A percentile compares a stretch with the other conserved stretches of the same genome.
Conservation (phyloP, 305 asterid species). For the Fraxinus velutina region DNA sequence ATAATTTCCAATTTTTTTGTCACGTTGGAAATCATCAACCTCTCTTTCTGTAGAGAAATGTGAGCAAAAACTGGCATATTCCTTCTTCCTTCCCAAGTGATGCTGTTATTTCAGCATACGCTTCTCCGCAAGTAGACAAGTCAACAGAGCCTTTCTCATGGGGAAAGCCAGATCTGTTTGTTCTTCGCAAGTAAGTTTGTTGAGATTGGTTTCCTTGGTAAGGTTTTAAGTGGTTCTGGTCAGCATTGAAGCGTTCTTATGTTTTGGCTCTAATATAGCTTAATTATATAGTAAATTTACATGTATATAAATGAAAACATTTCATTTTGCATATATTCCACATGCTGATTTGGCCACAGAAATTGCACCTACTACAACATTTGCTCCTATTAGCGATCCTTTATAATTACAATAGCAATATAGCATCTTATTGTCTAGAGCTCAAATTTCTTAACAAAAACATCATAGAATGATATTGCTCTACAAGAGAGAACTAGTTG, state of each 20-base stretch:
- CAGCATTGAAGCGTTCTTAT: background rate
- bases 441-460: background rate
- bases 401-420: background rate
- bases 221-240: background rate
- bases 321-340: background rate
- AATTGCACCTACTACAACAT: background rate
- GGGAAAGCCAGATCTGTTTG: constrained; percentile 92
- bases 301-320: background rate
- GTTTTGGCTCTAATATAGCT: background rate
- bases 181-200: constrained; percentile 81
- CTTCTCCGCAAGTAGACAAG: constrained; percentile 88
- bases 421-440: background rate
- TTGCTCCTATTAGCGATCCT: background rate
- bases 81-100: constrained; percentile 87
- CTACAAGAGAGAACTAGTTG: background rate
- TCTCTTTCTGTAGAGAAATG: constrained; percentile 63
- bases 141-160: constrained; percentile 77
- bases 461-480: background rate
- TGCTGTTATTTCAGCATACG: constrained; percentile 76
- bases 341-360: background rate
- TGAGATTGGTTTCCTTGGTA: background rate
- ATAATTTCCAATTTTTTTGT: background rate
- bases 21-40: constrained; percentile 1
- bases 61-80: constrained; percentile 96
- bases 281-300: background rate